These are phyloP conservation scores for Durio zibethinus DNA, from an alignment of 345 rosid species.

Conservation along the genomic window DNA sequence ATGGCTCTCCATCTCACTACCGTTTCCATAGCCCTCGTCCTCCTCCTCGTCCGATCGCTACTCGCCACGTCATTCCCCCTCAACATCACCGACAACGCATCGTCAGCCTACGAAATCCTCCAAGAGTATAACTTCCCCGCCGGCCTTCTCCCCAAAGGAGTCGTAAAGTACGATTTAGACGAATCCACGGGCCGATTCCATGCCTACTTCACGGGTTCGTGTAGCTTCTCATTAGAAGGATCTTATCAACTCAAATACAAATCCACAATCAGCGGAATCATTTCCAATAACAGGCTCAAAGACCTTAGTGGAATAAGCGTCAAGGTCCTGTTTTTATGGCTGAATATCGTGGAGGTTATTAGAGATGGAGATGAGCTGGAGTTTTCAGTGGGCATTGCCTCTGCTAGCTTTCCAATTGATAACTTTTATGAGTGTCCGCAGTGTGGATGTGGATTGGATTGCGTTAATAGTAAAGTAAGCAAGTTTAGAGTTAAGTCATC, in stretches of 20 bases:
- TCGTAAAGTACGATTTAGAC: conserved; percentile 60
- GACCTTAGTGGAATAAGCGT: conserved; percentile 76
- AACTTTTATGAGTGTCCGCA: conserved; percentile 84
- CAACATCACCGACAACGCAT: conserved; percentile 22
- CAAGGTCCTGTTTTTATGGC: conserved; percentile 81
- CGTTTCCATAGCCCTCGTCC: conserved; percentile 13
- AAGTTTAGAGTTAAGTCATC: conserved; percentile 40
- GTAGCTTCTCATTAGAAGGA: conserved; percentile 84
- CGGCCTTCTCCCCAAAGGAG: conserved; percentile 83
- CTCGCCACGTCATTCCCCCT: conserved; percentile 25
- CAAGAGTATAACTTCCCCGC: conserved; percentile 64
- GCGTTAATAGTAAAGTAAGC: conserved; percentile 37
- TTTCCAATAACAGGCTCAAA: conserved; percentile 57
- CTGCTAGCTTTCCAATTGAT: conserved; percentile 66
- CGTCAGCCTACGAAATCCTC: conserved; percentile 67
- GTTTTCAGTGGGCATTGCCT: conserved; percentile 90
- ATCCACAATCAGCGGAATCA: conserved; percentile 67
- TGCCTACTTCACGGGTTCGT: conserved; percentile 56
- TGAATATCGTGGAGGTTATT: conserved; percentile 79
- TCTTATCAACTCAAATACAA: conserved; percentile 79
- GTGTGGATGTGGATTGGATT: conserved; percentile 92
- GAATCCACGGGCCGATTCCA: conserved; percentile 54
- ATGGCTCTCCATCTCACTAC: conserved; percentile 21
- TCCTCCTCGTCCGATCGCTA: conserved; percentile 18
- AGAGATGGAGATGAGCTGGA: conserved; percentile 58